Conservation (phyloP, 2,329 filamentous ascomycete genomes). For the Torrubiella hemipterigena region DNA sequence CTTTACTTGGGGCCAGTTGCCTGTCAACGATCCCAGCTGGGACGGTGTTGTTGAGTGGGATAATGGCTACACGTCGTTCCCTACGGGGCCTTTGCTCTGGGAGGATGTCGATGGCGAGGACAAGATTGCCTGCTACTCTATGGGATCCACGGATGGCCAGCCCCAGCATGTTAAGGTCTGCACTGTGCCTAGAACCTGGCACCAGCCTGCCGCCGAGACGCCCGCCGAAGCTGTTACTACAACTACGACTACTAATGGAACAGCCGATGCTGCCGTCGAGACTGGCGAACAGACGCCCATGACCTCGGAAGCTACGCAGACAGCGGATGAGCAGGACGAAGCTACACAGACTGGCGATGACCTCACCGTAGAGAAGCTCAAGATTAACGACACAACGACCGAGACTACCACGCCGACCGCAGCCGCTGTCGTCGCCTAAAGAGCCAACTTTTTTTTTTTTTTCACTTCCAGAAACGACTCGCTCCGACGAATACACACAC, state of each 20-base stretch:
- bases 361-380: constrained; percentile 20
- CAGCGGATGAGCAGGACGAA: constrained; percentile 8
- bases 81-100: constrained; percentile 46
- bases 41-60: constrained; percentile 38
- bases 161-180: constrained; percentile 36
- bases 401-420: neutral
- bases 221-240: constrained; percentile 1
- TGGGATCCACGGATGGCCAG: constrained; percentile 34
- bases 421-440: constrained; percentile 2
- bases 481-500: no score
- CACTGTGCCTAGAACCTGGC: constrained; percentile 33
- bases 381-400: constrained; percentile 14
- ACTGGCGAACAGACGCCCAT: constrained; percentile 5
- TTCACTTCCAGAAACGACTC: no score
- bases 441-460: no score
- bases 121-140: constrained; percentile 38
- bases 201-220: constrained; percentile 11
- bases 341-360: no score
- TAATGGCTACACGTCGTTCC: constrained; percentile 39
- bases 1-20: constrained; percentile 43
- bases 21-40: constrained; percentile 55
- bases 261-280: neutral
- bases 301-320: constrained; percentile 19
- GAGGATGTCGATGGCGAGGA: constrained; percentile 28
- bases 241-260: neutral